Percentiles rank a stretch among this genome's conserved stretches.
Conservation (phyloP, 2,329 filamentous ascomycete species). For the Pseudopithomyces maydicus region DNA sequence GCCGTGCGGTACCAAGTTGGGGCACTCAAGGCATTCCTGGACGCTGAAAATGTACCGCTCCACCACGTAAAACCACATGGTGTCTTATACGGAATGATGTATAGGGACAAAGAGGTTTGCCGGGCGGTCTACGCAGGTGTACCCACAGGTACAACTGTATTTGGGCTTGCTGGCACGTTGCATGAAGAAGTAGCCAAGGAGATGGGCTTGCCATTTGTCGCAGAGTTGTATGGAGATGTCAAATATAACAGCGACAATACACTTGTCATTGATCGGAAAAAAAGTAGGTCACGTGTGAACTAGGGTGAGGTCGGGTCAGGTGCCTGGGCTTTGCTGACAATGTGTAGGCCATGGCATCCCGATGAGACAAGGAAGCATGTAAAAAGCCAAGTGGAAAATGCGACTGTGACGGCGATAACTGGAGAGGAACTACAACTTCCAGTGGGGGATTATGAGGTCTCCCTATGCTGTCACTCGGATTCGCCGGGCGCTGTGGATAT, state of each 20-base stretch:
- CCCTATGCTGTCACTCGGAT: slow-evolving; percentile 53
- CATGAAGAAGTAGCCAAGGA: slow-evolving; percentile 61
- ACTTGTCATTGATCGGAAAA: slow-evolving; percentile 64
- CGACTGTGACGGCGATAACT: slow-evolving; percentile 47
- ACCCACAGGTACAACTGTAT: slow-evolving; percentile 56
- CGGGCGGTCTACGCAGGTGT: slow-evolving; percentile 60
- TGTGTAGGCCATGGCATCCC: slow-evolving; percentile 45
- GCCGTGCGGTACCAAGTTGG: slow-evolving; percentile 68
- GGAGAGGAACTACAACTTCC: slow-evolving; percentile 50
- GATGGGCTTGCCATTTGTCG: slow-evolving; percentile 58
- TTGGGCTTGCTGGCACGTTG: slow-evolving; percentile 60
- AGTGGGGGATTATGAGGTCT: slow-evolving; percentile 48
- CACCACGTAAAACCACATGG: slow-evolving; percentile 69
- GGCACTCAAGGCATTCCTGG: slow-evolving; percentile 64
- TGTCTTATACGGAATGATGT: slow-evolving; percentile 63
- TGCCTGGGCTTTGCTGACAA: background rate
- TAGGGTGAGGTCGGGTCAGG: no score
- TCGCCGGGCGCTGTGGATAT: slow-evolving; percentile 52
- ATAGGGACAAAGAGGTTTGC: slow-evolving; percentile 57
- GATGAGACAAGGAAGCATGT: slow-evolving; percentile 51
- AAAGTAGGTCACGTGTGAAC: slow-evolving; percentile 44
- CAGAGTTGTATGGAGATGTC: slow-evolving; percentile 62
- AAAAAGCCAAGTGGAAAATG: slow-evolving; percentile 46
- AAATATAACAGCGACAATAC: slow-evolving; percentile 58
- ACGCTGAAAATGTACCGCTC: slow-evolving; percentile 60